Conservation (phyloP, 2,329 filamentous ascomycete genomes). For the Cryoendolithus antarcticus region DNA sequence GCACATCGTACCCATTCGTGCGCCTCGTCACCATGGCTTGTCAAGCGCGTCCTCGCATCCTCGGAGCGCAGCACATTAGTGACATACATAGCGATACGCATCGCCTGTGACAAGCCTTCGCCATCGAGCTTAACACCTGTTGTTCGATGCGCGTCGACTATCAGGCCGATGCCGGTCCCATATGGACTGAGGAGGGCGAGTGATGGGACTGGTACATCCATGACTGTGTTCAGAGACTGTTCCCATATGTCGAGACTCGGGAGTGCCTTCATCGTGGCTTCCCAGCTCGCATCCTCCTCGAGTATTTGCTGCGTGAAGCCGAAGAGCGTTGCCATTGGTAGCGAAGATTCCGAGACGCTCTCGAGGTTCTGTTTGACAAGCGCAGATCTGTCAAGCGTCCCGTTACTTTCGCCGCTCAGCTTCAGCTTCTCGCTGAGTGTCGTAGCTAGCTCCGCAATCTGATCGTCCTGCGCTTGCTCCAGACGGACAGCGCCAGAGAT, state of each 20-base stretch:
- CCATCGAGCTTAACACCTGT: conserved; percentile 35
- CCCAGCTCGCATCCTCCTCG: conserved; percentile 18
- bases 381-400: conserved; percentile 25
- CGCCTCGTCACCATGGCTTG: conserved; percentile 18
- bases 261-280: conserved; percentile 12
- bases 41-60: conserved; percentile 17
- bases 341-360: conserved; percentile 28
- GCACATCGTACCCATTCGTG: conserved; percentile 4
- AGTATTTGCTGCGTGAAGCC: conserved; percentile 36
- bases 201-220: conserved; percentile 46
- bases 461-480: conserved; percentile 4
- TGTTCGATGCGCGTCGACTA: conserved; percentile 23
- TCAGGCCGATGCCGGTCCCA: conserved; percentile 56
- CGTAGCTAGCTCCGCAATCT: conserved; percentile 4
- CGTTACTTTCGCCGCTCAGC: conserved; percentile 1
- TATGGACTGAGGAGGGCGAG: conserved; percentile 63
- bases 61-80: conserved; percentile 42
- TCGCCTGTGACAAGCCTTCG: conserved; percentile 57
- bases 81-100: conserved; percentile 64
- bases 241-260: conserved; percentile 47
- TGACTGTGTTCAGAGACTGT: conserved; percentile 44
- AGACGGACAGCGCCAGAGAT: conserved; percentile 5
- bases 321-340: conserved; percentile 44
- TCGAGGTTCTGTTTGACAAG: conserved; percentile 41
- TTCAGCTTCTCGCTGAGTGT: conserved; percentile 4